These are phyloP conservation scores for Ambrosia hybrid DNA, from an alignment of 140 eudicot genomes.

Conservation along the genomic window DNA sequence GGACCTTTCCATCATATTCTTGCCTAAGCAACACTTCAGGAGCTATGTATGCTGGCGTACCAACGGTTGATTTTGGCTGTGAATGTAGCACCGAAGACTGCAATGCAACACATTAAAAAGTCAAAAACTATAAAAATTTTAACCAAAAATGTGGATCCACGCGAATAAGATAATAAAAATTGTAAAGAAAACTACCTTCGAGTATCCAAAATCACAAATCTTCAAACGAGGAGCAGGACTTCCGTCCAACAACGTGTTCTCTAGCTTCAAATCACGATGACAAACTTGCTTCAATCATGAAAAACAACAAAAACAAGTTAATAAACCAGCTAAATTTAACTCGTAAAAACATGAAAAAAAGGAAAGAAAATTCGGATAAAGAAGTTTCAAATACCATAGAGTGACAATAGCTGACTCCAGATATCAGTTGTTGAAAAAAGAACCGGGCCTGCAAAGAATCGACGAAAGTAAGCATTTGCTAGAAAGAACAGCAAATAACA, in stretches of 20 bases:
- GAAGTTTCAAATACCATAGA: conserved; percentile 63
- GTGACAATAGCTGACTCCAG: conserved; percentile 99
- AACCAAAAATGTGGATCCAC: not conserved
- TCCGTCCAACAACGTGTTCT: conserved; percentile 90
- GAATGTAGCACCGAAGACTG: conserved; percentile 96
- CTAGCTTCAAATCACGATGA: conserved; percentile 93
- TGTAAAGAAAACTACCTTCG: conserved; percentile 55
- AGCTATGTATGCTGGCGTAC: conserved; percentile 98
- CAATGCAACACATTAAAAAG: conserved; percentile 21
- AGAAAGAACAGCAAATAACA: not conserved
- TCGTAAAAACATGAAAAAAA: not conserved
- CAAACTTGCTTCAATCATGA: conserved; percentile 82
- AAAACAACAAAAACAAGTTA: conserved; percentile 23
- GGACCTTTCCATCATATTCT: conserved; percentile 99
- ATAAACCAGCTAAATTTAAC: not conserved
- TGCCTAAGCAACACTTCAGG: conserved; percentile 90
- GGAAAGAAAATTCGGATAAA: not conserved
- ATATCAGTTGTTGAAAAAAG: conserved; percentile 96
- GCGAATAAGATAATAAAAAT: not conserved
- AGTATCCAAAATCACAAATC: conserved; percentile 96
- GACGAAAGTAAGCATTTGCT: conserved; percentile 22
- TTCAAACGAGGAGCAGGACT: conserved; percentile 90
- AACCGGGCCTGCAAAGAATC: conserved; percentile 69
- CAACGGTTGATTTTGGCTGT: conserved; percentile 97
- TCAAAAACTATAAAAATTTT: not conserved